Evolutionary conservation across 331 rosid genomes (phyloP), one percentile per base, ranked within the genome.

Genomic region (Spiraea crenata): DNA sequence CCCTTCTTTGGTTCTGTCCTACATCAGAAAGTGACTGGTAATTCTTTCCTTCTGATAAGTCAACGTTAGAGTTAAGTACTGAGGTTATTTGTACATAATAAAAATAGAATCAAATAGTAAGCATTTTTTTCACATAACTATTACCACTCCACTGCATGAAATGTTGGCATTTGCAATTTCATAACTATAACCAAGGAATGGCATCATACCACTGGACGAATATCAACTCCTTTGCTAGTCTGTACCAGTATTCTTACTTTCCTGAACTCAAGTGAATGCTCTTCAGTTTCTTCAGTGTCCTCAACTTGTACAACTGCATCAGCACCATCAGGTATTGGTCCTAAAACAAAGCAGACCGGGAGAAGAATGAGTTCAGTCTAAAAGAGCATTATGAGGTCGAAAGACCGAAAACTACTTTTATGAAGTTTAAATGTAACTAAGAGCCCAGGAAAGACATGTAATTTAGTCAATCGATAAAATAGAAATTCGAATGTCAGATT

Each of bases 271-370:
- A 65, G 76, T 0, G 65, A 72, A 71, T 12, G 67, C 64, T 50
- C 65, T 55, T 72, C 77, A 74, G 90, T 72, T 67, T 62, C 59
- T 69, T 90, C 82, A 31, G 96, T 93, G 82, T 93, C 85, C 87
- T 93, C 98, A 75, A 90, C 92, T 81, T 90, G 98, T 74, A 90
- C 88, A 71, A 93, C 97, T 15, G 98, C 97, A 87, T 93, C 98
- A 47, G 96, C 96, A 71, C 97, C 98, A 73, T 88, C 95, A 20
- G 98, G 98, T 57, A 93, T 93, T 34, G 97, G 98, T 41, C 97
- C 97, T 92, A 57, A 74, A 47, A 49, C 44, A 69, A 68, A 40
- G 60, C 19, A 67, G 12, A 54, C 39, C 47, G 16, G 37, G 37
- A 47, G 64, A 55, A 12, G 64, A 55, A 12, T 13, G 46, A 19